Conservation (phyloP, 2,329 filamentous ascomycete genomes). For the Aspergillus sergii region DNA sequence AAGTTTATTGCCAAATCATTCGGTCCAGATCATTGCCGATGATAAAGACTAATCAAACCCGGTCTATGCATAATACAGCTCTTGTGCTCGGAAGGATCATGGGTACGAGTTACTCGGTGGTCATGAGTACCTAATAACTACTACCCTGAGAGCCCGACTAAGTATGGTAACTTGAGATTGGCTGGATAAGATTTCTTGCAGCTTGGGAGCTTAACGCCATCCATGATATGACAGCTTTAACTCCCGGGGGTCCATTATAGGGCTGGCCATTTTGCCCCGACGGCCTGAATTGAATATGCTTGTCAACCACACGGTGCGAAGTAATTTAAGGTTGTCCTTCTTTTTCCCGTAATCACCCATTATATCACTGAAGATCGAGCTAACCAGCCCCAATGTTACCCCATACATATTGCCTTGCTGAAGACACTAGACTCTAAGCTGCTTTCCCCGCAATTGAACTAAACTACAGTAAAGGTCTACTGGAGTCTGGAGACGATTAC, state of each 20-base stretch:
- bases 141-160: not conserved
- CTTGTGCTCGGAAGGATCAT: not conserved
- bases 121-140: not conserved
- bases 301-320: not conserved
- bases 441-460: not conserved
- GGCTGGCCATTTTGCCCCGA: not conserved
- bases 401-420: not conserved
- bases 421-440: not conserved
- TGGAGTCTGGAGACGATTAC: not conserved
- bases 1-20: not conserved
- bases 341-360: not conserved
- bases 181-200: not conserved
- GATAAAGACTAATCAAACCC: not conserved
- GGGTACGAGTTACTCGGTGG: not conserved
- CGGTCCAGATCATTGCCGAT: not conserved
- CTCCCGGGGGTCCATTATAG: not conserved
- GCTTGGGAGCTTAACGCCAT: not conserved
- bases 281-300: not conserved
- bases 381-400: not conserved
- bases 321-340: not conserved
- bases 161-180: not conserved
- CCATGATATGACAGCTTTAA: too few relatives aligned
- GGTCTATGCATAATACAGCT: not conserved
- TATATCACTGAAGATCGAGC: not conserved
- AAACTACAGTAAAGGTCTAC: not conserved